phyloP scores from a whole-genome alignment of 2,329 filamentous ascomycete species.

The Fusarium nematophilum region DNA sequence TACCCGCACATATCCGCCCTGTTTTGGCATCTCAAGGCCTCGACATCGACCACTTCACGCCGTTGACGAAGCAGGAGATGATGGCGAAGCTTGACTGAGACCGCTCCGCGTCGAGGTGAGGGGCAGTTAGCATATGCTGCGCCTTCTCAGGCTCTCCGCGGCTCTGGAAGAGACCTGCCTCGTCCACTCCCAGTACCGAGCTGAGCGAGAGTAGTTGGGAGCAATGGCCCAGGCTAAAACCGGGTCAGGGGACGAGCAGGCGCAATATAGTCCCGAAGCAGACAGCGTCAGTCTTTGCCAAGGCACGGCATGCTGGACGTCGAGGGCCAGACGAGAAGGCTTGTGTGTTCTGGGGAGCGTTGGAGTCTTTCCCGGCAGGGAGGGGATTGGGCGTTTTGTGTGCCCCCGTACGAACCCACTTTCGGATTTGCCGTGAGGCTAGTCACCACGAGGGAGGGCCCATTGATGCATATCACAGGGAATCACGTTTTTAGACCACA shows the following conservation, averaged over 20 bases:
- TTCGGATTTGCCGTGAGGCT: constrained; percentile 43
- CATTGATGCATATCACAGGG: constrained; percentile 52
- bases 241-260: constrained; percentile 44
- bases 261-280: constrained; percentile 46
- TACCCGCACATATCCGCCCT: constrained; percentile 83
- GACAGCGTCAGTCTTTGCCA: constrained; percentile 40
- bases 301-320: constrained; percentile 37
- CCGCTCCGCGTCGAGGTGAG: constrained; percentile 38
- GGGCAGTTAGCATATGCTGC: constrained; percentile 50
- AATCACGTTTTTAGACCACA: constrained; percentile 59
- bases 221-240: constrained; percentile 44
- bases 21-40: constrained; percentile 81
- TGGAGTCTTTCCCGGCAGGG: constrained; percentile 46
- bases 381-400: constrained; percentile 44
- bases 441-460: constrained; percentile 44
- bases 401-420: constrained; percentile 43
- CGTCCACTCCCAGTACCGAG: constrained; percentile 46
- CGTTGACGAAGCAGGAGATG: constrained; percentile 94
- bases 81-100: constrained; percentile 94
- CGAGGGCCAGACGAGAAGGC: constrained; percentile 41
- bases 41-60: constrained; percentile 93
- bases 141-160: constrained; percentile 44
- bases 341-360: constrained; percentile 46
- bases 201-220: constrained; percentile 44
- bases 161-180: constrained; percentile 46